These are phyloP conservation scores for Starmerella cellae DNA, from an alignment of 805 yeast species.

Conservation along the genomic window DNA sequence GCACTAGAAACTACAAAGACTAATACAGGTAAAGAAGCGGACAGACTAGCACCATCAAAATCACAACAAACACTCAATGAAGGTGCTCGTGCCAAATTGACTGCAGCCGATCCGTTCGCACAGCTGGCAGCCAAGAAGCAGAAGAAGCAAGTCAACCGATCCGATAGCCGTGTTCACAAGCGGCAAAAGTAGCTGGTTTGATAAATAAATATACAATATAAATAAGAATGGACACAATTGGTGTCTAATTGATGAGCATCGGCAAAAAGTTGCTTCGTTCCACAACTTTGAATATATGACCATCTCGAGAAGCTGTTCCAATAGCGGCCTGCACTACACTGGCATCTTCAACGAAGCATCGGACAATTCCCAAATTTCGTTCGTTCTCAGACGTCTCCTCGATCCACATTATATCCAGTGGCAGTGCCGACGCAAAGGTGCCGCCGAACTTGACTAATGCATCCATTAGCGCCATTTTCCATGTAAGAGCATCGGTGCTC, in stretches of 20 bases:
- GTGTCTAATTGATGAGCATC: background rate
- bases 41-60: too few species aligned
- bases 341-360: conserved; percentile 15
- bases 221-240: too few species aligned
- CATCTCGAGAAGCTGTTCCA: conserved; percentile 7
- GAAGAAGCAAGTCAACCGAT: background rate
- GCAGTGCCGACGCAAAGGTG: conserved; percentile 23
- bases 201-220: background rate
- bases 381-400: background rate
- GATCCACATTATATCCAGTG: conserved; percentile 22
- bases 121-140: background rate
- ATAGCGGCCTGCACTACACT: conserved; percentile 11
- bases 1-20: too few species aligned
- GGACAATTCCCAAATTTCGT: conserved; percentile 6
- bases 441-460: conserved; percentile 23
- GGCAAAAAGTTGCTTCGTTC: conserved; percentile 11
- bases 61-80: too few species aligned
- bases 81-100: too few species aligned
- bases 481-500: conserved; percentile 23
- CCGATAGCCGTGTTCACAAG: background rate
- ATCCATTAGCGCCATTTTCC: conserved; percentile 22
- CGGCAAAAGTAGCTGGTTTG: too few species aligned
- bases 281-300: conserved; percentile 4
- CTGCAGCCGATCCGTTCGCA: conserved; percentile 6
- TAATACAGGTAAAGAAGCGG: too few species aligned